phyloP scores from a whole-genome alignment of 768 basidiomycete species.

The Trametes maxima region DNA sequence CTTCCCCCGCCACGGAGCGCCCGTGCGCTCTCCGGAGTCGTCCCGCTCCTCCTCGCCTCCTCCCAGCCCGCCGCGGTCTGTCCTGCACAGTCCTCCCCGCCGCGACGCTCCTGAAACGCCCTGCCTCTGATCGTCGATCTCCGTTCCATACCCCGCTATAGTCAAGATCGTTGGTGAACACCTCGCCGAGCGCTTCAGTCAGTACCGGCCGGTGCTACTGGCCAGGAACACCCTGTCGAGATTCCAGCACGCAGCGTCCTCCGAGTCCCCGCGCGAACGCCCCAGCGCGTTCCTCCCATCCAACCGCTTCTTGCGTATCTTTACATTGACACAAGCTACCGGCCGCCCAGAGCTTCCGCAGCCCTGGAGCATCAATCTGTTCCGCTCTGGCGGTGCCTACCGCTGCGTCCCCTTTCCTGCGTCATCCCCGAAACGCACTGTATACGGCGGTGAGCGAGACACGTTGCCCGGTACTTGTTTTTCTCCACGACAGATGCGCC shows the following conservation, averaged over 20 bases:
- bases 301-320: neutral
- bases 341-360: neutral
- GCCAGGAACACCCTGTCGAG: neutral
- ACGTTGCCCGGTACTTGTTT: no score
- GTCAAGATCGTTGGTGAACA: no score
- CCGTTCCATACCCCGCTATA: neutral
- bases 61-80: neutral
- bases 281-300: neutral
- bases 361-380: neutral
- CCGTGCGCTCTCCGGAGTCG: neutral
- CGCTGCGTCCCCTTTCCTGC: no score
- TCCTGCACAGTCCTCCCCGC: neutral
- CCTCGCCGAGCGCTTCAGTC: neutral
- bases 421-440: no score
- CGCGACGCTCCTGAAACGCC: conserved; percentile 1
- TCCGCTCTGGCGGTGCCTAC: neutral
- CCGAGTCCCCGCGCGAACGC: neutral
- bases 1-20: conserved; percentile 18
- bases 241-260: neutral
- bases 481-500: no score
- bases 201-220: neutral
- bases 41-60: neutral
- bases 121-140: conserved; percentile 1
- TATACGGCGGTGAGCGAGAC: no score
- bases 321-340: neutral